Evolutionary conservation across 495 filamentous ascomycete genomes (phyloP).

Genomic region (Penicillium flavigenum): DNA sequence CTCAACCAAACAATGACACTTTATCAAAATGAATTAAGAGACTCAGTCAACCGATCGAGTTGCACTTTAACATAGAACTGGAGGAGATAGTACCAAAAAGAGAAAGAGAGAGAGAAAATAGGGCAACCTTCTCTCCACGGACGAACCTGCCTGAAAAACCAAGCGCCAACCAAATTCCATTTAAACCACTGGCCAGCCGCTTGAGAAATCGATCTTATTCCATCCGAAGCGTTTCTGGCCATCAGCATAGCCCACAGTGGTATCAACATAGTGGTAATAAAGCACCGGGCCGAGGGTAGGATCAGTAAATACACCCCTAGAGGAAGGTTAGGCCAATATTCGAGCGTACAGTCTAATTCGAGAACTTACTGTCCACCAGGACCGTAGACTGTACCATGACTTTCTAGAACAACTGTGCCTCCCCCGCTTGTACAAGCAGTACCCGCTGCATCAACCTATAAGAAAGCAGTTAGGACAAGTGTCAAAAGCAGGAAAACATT

Average conservation of each 20-base stretch:
- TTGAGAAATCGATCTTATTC: conserved; percentile 63
- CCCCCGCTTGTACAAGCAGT: conserved; percentile 57
- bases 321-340: conserved; percentile 10
- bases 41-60: too few relatives aligned
- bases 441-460: conserved; percentile 55
- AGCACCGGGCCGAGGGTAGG: conserved; percentile 52
- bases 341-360: not conserved
- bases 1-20: too few relatives aligned
- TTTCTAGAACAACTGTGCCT: conserved; percentile 62
- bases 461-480: not conserved
- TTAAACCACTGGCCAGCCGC: conserved; percentile 63
- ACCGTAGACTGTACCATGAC: conserved; percentile 65
- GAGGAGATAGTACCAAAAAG: too few relatives aligned
- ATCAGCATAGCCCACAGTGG: conserved; percentile 62
- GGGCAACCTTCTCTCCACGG: too few relatives aligned
- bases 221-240: conserved; percentile 65
- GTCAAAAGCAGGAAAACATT: not conserved
- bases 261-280: conserved; percentile 74
- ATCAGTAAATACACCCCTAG: conserved; percentile 51
- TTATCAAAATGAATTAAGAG: too few relatives aligned
- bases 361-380: conserved; percentile 65
- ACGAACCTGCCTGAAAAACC: too few relatives aligned
- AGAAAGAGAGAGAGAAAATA: too few relatives aligned
- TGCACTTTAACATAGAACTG: too few relatives aligned
- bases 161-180: not conserved